Base-by-base conservation (phyloP, 495 filamentous ascomycete species). In the Pyrenula massariospora region DNA sequence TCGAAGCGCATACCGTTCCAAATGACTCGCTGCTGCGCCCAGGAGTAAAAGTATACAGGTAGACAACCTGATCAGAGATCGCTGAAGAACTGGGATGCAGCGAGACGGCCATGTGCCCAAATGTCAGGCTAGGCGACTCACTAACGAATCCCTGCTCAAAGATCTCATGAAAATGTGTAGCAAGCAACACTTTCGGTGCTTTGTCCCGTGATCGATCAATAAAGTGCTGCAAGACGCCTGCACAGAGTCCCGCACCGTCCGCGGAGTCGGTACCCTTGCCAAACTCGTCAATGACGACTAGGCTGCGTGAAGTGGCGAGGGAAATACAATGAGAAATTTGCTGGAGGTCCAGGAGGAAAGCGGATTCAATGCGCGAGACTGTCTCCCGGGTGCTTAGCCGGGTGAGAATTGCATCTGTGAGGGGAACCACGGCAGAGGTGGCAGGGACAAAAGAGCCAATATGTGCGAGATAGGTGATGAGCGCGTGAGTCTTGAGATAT, bases 151-250 rank as follows among this genome's bases (percentile, higher is more conserved):
- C 77, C 59, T 81, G 77, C 56, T 93, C 87, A 54, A 96, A 91
- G 19, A 96, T 87, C 62, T 98, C 92, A 67, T 96, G 91, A 59
- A 94, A 96, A 64, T 98, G 94, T 0, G 94, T 97, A 3, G 90
- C 88, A 24, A 76, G 89, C 22, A 96, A 74, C 42, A 96, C 84
- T 67, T 89, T 95, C 0, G 94, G 91, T 48, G 81, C 66, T n/a
- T 85, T 74, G 2, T 68, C 57, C 1, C 75, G 82, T 3, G 78
- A 61, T 19, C 75, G 69, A 42, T 68, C 72, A 2, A 93, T 73
- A 23, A 96, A 80, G 66, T 95, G 76, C 60, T 88, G 79, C 42
- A 96, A 83, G 3, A 93, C 82, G 5, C 89, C 88, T 55, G 83
- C 85, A 52, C 89, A 84, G n/a, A 98, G 72, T 0, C 89, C 94